These are phyloP conservation scores for Kwoniella sp. DNA, from an alignment of 768 basidiomycete species.

Conservation along the genomic window DNA sequence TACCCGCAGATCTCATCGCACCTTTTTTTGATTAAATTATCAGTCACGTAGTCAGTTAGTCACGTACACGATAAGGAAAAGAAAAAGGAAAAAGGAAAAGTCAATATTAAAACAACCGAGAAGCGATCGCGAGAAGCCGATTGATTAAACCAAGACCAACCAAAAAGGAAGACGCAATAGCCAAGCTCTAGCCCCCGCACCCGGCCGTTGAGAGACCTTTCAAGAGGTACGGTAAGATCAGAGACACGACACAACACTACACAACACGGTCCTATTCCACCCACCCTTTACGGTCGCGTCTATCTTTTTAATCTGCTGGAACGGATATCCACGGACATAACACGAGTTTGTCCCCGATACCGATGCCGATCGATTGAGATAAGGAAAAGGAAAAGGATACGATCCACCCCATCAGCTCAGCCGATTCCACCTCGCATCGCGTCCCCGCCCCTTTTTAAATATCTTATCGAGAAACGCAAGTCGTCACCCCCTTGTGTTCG, in stretches of 20 bases:
- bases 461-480: background rate
- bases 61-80: constrained; percentile 1
- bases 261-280: too few species aligned
- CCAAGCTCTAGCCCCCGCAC: too few species aligned
- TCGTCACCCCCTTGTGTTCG: background rate
- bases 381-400: background rate
- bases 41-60: background rate
- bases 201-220: too few species aligned
- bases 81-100: background rate
- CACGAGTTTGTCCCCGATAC: background rate
- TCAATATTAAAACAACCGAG: background rate
- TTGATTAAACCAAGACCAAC: background rate
- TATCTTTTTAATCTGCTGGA: background rate
- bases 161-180: too few species aligned
- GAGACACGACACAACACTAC: background rate
- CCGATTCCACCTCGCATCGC: background rate
- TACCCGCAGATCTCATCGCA: background rate
- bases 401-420: background rate
- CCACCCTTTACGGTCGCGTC: background rate
- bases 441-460: background rate
- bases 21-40: background rate
- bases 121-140: background rate
- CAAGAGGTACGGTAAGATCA: too few species aligned
- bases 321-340: background rate
- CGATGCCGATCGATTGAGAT: background rate